These are phyloP conservation scores for Phylloporus sp. DNA, from an alignment of 768 basidiomycete genomes.

Conservation along the genomic window DNA sequence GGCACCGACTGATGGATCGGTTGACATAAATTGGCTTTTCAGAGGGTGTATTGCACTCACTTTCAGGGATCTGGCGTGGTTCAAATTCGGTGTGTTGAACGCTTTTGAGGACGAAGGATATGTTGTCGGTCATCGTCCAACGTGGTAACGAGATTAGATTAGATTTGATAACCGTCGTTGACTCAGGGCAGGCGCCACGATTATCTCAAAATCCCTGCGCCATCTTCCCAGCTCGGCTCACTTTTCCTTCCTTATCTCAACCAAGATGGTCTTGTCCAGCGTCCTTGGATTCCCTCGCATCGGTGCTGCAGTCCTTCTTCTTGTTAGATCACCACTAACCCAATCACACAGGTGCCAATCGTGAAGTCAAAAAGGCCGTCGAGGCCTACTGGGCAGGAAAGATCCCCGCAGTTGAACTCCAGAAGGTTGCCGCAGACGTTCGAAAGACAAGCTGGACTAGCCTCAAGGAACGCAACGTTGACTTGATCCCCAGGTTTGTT, in stretches of 20 bases:
- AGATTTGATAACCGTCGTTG: conserved; percentile 14
- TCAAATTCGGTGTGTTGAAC: conserved; percentile 68
- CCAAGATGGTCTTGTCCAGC: conserved; percentile 69
- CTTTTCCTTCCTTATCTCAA: conserved; percentile 16
- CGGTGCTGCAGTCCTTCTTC: conserved; percentile 30
- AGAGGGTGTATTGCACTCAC: conserved; percentile 34
- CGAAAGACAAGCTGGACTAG: conserved; percentile 84
- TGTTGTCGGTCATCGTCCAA: too few species aligned
- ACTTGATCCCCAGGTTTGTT: conserved; percentile 83
- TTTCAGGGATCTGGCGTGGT: conserved; percentile 66
- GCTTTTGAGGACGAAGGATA: conserved; percentile 70
- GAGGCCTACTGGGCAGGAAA: conserved; percentile 99
- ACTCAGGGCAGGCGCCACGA: conserved; percentile 32
- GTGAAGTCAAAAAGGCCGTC: conserved; percentile 96
- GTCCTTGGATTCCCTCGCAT: conserved; percentile 93
- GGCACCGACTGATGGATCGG: conserved; percentile 44
- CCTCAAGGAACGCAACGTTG: conserved; percentile 81
- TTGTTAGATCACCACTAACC: conserved; percentile 1
- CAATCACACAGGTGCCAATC: conserved; percentile 65
- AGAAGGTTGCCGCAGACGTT: conserved; percentile 80
- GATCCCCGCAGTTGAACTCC: conserved; percentile 79
- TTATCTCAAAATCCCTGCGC: conserved; percentile 27
- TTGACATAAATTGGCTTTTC: conserved; percentile 5
- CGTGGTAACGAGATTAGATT: too few species aligned
- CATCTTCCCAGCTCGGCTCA: conserved; percentile 1